Conservation (phyloP, 306 rosid species). For the Argentina anserina region DNA sequence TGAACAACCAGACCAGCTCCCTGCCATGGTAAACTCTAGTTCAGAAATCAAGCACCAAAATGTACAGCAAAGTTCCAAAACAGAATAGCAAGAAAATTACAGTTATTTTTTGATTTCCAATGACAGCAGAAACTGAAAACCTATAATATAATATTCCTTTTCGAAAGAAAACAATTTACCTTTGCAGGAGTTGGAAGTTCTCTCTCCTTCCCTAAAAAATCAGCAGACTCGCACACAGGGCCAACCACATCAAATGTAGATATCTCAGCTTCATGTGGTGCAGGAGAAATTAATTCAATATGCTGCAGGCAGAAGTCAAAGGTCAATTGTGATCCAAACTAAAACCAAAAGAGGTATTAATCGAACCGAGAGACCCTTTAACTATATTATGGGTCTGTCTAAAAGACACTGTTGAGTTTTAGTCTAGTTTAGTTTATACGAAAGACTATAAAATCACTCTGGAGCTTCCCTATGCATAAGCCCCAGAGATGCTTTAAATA, state of each 20-base stretch:
- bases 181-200: slow-evolving; percentile 49
- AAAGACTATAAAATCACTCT: not conserved
- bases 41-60: slow-evolving; percentile 20
- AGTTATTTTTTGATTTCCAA: too few species aligned
- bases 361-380: too few species aligned
- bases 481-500: not conserved
- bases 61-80: not conserved
- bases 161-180: slow-evolving; percentile 15
- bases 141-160: not conserved
- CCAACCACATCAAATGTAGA: slow-evolving; percentile 60
- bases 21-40: slow-evolving; percentile 38
- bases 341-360: not conserved
- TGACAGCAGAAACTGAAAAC: too few species aligned
- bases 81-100: not conserved
- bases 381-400: too few species aligned
- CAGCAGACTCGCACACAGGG: slow-evolving; percentile 67
- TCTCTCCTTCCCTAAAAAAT: slow-evolving; percentile 55
- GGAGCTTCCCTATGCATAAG: not conserved
- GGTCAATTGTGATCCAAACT: not conserved
- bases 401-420: not conserved
- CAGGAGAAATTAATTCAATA: slow-evolving; percentile 86
- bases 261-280: slow-evolving; percentile 38
- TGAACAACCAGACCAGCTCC: slow-evolving; percentile 94
- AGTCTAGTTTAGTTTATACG: not conserved
- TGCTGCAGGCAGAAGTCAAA: slow-evolving; percentile 54